These are phyloP conservation scores for Agaricus sinodeliciosus DNA, from an alignment of 768 basidiomycete genomes.

Conservation along the genomic window DNA sequence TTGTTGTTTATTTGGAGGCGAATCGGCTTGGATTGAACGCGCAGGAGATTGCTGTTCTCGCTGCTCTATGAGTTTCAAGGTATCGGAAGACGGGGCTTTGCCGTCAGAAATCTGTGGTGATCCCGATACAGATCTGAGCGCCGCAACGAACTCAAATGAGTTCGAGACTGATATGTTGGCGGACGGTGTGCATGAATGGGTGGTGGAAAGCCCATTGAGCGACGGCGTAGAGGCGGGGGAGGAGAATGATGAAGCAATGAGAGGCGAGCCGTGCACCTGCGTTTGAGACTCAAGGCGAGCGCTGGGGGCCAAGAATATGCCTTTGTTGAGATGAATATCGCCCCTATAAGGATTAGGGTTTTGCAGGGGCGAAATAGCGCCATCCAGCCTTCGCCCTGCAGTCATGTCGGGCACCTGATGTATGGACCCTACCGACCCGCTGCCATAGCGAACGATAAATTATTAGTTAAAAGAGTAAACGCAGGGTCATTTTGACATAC, in stretches of 20 bases:
- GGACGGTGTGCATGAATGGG: not conserved
- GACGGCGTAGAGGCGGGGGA: constrained; percentile 6
- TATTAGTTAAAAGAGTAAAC: not conserved
- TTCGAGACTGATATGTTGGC: not conserved
- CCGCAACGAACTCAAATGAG: not conserved
- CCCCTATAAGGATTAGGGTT: constrained; percentile 1
- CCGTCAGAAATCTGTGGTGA: not conserved
- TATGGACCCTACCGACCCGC: constrained; percentile 3
- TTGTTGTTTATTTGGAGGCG: not conserved
- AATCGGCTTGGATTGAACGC: not conserved
- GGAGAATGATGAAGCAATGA: not conserved
- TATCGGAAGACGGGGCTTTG: not conserved
- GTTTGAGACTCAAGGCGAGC: not conserved
- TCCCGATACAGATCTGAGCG: not conserved
- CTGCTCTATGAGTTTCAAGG: not conserved
- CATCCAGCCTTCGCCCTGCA: not conserved
- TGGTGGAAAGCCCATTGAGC: not conserved
- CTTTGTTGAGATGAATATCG: constrained; percentile 7
- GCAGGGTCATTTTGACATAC: not conserved
- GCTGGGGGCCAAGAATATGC: not conserved
- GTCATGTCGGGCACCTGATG: not conserved
- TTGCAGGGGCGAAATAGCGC: constrained; percentile 1
- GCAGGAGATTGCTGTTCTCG: not conserved
- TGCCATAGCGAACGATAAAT: constrained; percentile 1
- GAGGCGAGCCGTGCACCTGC: not conserved